Evolutionary conservation across 2,329 filamentous ascomycete species (phyloP).

Genomic region (Xylaria sp.): DNA sequence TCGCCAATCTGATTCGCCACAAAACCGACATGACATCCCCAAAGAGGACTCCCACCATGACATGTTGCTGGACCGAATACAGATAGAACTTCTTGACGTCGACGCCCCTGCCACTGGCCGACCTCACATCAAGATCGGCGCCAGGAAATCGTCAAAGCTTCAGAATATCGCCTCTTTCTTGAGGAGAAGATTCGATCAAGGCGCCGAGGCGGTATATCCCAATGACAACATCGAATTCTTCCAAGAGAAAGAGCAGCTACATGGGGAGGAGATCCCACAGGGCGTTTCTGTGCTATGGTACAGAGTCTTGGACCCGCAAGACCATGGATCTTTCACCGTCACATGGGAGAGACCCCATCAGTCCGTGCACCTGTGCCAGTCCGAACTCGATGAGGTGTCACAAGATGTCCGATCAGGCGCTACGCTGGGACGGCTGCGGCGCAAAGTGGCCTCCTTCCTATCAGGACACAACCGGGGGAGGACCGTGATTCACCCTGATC

Average conservation of each 20-base stretch:
- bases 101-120: conserved; percentile 36
- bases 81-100: conserved; percentile 43
- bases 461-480: neutral
- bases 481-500: conserved; percentile 42
- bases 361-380: conserved; percentile 26
- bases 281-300: conserved; percentile 37
- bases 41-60: neutral
- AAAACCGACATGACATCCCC: neutral
- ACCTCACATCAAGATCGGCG: conserved; percentile 31
- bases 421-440: conserved; percentile 47
- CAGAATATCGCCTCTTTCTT: conserved; percentile 32
- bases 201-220: conserved; percentile 17
- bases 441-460: conserved; percentile 39
- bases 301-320: conserved; percentile 35
- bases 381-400: conserved; percentile 33
- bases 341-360: conserved; percentile 31
- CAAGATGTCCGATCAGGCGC: conserved; percentile 43
- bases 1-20: neutral
- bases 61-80: conserved; percentile 12
- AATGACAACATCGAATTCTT: conserved; percentile 21
- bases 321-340: conserved; percentile 38
- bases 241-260: neutral
- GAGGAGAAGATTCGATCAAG: conserved; percentile 30
- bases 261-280: conserved; percentile 20
- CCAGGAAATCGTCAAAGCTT: conserved; percentile 37